phyloP scores from a whole-genome alignment of 2,329 filamentous ascomycete genomes.

The Plenodomus biglobosus region DNA sequence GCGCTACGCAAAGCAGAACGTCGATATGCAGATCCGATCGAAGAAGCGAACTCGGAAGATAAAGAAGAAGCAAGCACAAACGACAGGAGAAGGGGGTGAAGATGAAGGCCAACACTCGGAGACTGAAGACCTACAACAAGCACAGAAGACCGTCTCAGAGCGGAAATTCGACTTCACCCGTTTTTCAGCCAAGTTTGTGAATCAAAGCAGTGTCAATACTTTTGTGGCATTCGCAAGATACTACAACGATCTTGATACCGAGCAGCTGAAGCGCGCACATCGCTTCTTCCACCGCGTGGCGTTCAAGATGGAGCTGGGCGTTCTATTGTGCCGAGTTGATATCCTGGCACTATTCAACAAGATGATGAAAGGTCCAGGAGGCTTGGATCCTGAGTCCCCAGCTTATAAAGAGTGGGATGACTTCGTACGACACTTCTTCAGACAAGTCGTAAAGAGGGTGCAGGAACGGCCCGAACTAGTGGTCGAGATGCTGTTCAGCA shows the following conservation, averaged over 20 bases:
- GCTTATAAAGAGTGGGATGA: slow-evolving; percentile 89
- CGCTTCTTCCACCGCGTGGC: slow-evolving; percentile 92
- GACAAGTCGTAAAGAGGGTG: slow-evolving; percentile 79
- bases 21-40: slow-evolving; percentile 88
- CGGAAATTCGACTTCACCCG: slow-evolving; percentile 91
- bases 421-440: slow-evolving; percentile 79
- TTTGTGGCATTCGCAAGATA: slow-evolving; percentile 79
- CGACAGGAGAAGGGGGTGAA: slow-evolving; percentile 53
- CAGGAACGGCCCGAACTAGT: slow-evolving; percentile 82
- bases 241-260: slow-evolving; percentile 75
- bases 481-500: slow-evolving; percentile 93
- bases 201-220: slow-evolving; percentile 83
- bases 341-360: slow-evolving; percentile 85
- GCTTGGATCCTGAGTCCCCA: slow-evolving; percentile 66
- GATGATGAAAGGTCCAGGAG: slow-evolving; percentile 86
- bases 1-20: slow-evolving; percentile 90
- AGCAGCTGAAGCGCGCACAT: slow-evolving; percentile 87
- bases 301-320: slow-evolving; percentile 90
- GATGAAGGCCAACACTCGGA: slow-evolving; percentile 60
- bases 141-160: slow-evolving; percentile 72
- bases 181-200: slow-evolving; percentile 78
- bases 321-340: slow-evolving; percentile 87
- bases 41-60: slow-evolving; percentile 72
- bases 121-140: slow-evolving; percentile 69
- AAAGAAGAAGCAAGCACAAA: slow-evolving; percentile 60